A percentile compares a stretch with the other conserved stretches of the same genome.
phyloP scores from a whole-genome alignment of 1,139 yeast genomes.

The Taiozyma sp. region DNA sequence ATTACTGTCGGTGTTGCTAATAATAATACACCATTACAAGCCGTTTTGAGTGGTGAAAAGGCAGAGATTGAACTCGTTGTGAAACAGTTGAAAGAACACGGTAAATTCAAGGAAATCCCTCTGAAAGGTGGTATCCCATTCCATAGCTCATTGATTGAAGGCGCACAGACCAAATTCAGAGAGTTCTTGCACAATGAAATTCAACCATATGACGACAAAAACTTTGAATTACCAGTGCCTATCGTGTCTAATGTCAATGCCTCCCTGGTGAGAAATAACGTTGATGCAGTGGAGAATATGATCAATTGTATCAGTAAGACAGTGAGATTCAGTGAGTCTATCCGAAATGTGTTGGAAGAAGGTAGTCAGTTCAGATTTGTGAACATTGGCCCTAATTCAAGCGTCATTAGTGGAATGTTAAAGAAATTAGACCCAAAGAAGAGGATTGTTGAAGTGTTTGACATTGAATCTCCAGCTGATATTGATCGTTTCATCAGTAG shows the following conservation, averaged over 20 bases:
- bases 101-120: slow-evolving; percentile 25
- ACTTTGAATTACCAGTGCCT: slow-evolving; percentile 22
- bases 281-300: slow-evolving; percentile 26
- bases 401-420: slow-evolving; percentile 15
- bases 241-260: slow-evolving; percentile 36
- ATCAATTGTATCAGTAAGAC: slow-evolving; percentile 37
- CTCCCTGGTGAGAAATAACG: slow-evolving; percentile 17
- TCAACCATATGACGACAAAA: slow-evolving; percentile 7
- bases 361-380: slow-evolving; percentile 6
- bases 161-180: slow-evolving; percentile 30
- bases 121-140: slow-evolving; percentile 43
- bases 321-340: slow-evolving; percentile 38
- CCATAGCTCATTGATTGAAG: slow-evolving; percentile 33
- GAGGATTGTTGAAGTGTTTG: background rate
- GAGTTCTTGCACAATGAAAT: slow-evolving; percentile 17
- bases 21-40: slow-evolving; percentile 33
- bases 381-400: slow-evolving; percentile 21
- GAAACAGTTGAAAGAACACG: slow-evolving; percentile 20
- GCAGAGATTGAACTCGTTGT: slow-evolving; percentile 20
- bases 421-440: slow-evolving; percentile 8
- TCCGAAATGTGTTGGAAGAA: slow-evolving; percentile 18
- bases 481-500: background rate
- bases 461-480: slow-evolving; percentile 6
- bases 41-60: slow-evolving; percentile 35
- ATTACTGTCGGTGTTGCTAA: slow-evolving; percentile 32